These are phyloP conservation scores for Penicillium glabrum DNA, from an alignment of 2,329 filamentous ascomycete genomes.

Conservation along the genomic window DNA sequence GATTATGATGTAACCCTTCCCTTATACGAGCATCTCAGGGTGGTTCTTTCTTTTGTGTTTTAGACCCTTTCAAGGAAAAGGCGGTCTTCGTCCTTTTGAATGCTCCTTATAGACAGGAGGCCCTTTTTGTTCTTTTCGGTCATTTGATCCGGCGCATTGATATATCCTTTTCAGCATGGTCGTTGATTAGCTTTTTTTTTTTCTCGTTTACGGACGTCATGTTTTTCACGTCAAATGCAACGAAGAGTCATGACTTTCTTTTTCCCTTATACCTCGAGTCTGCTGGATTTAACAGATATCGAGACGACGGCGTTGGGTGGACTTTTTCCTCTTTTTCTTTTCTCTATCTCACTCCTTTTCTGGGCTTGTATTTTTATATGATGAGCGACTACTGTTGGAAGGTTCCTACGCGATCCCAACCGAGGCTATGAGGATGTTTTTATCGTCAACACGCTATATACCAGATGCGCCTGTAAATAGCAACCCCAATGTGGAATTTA, in stretches of 20 bases:
- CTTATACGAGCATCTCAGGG: slow-evolving; percentile 10
- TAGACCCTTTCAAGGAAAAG: slow-evolving; percentile 18
- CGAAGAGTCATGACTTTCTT: slow-evolving; percentile 39
- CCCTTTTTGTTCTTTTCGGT: slow-evolving; percentile 11
- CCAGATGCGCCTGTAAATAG: neutral
- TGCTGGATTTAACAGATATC: neutral
- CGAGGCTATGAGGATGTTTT: neutral
- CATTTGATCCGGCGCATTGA: slow-evolving; percentile 17
- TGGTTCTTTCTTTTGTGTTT: slow-evolving; percentile 13
- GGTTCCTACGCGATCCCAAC: neutral
- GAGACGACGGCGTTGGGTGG: neutral
- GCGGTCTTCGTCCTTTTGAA: slow-evolving; percentile 12
- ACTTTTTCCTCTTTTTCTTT: neutral
- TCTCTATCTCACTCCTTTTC: neutral
- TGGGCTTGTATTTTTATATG: neutral
- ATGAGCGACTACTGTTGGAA: neutral
- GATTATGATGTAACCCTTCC: slow-evolving; percentile 1
- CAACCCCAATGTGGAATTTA: neutral
- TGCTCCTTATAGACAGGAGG: slow-evolving; percentile 22
- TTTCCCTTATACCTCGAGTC: slow-evolving; percentile 3
- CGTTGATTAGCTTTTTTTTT: slow-evolving; percentile 26
- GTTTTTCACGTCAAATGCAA: slow-evolving; percentile 38
- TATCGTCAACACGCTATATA: neutral
- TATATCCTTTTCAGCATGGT: slow-evolving; percentile 16
- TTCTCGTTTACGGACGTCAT: slow-evolving; percentile 21